A percentile compares a stretch with the other conserved stretches of the same genome.
These are phyloP conservation scores for Sporothrix dimorphospora DNA, from an alignment of 2,329 filamentous ascomycete species.

Conservation along the genomic window DNA sequence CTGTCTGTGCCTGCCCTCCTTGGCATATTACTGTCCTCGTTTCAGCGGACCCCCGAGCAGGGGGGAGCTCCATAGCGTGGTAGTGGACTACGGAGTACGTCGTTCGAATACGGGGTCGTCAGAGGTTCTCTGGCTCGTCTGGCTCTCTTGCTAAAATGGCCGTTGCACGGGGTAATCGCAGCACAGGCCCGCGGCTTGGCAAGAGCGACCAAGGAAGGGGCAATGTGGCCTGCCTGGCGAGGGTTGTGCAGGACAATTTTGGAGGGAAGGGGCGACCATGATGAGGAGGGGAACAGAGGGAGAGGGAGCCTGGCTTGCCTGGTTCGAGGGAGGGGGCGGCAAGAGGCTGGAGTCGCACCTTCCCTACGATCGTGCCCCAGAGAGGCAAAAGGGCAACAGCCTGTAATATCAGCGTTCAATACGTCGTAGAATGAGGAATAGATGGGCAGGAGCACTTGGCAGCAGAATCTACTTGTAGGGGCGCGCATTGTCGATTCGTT, in stretches of 20 bases:
- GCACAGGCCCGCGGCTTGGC: slow-evolving; percentile 8
- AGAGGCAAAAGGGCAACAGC: slow-evolving; percentile 11
- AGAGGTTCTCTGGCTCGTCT: background rate
- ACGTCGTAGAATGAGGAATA: background rate
- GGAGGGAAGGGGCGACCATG: slow-evolving; percentile 16
- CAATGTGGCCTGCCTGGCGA: slow-evolving; percentile 4
- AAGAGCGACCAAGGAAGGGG: slow-evolving; percentile 6
- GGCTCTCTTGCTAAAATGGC: background rate
- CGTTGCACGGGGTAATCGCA: slow-evolving; percentile 9
- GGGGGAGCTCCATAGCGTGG: background rate
- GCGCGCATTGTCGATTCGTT: background rate
- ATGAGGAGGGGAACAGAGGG: background rate
- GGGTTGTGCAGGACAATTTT: background rate
- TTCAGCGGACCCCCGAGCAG: background rate
- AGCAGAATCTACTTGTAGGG: background rate
- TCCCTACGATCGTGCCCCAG: background rate
- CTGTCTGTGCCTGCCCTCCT: slow-evolving; percentile 8
- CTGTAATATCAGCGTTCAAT: slow-evolving; percentile 4
- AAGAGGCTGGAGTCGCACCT: slow-evolving; percentile 17
- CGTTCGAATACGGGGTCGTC: background rate
- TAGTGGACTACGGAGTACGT: too few species aligned
- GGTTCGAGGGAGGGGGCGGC: background rate
- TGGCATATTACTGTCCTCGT: background rate
- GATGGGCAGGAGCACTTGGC: slow-evolving; percentile 9
- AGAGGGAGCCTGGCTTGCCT: background rate